Evolutionary conservation across 2,329 filamentous ascomycete genomes (phyloP), one percentile per base, ranked within the genome.

Genomic region (Drechslerella dactyloides): DNA sequence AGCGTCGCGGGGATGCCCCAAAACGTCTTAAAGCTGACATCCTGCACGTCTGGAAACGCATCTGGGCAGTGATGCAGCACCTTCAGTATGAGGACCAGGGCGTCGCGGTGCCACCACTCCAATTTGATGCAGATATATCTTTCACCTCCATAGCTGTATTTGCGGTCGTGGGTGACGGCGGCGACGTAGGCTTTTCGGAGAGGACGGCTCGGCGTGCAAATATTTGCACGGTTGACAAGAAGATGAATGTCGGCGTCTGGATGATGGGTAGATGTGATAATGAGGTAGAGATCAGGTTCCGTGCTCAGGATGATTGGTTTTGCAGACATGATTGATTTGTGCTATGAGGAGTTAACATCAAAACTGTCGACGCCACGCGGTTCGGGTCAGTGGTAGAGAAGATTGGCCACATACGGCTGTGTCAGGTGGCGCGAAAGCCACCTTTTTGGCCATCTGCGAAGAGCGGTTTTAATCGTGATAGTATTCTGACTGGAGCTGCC

Each of bases 1-100:
- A 57, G 52, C 5, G 64, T 52, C 13, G 57, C 59, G 0, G 52
- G 37, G 19, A 52, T 69, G 1, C 62, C 62, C 62, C 46, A 53
- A n/a, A 58, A 58, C 0, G 46, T 53, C 23, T 21, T 35, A 19
- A 68, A 58, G 10, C 8, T 33, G 11, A 55, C 6, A 4, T 54
- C 33, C 27, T 53, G n/a, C 17, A 51, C 5, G 15, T 11, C 6
- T 1, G 57, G 52, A 23, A 57, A 65, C 1, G 61, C 61, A 19
- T 51, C 13, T 1, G 61, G 44, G 17, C 37, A n/a, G 35, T 65
- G 53, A 13, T 65, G 61, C 11, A 65, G 35, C 42, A 58, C 53
- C 19, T 58, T 57, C 3, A 65, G 30, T 13, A 65, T 57, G 17
- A 58, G 51, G 19, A 65, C n/a, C 15, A 65, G 23, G 15, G 61